Evolutionary conservation across 352 stramenopile genomes (phyloP).

Genomic region (Globisporangium ultimum): DNA sequence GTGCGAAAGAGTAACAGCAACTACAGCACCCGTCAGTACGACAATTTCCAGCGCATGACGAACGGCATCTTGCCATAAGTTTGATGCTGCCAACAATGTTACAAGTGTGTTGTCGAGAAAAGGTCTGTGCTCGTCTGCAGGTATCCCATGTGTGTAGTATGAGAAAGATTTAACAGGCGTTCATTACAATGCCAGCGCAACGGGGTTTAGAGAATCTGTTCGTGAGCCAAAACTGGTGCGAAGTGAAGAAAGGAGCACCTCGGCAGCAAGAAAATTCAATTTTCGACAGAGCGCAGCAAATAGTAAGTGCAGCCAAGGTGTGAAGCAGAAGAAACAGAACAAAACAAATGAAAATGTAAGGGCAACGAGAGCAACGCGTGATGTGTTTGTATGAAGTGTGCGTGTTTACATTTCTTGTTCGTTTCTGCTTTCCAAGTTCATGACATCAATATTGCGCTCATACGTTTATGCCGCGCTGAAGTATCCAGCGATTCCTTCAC

Average conservation of each 20-base stretch:
- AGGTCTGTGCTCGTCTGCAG: background rate
- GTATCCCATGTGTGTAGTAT: background rate
- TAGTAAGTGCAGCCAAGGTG: background rate
- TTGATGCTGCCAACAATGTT: background rate
- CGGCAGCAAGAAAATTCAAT: background rate
- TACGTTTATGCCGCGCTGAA: constrained; percentile 12
- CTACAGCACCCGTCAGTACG: constrained; percentile 92
- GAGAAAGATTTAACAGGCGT: background rate
- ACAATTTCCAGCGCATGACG: constrained; percentile 94
- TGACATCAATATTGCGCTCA: background rate
- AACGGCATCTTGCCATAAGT: constrained; percentile 89
- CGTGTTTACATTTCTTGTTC: too few relatives aligned
- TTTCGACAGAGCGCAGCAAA: background rate
- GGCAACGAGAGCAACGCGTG: background rate
- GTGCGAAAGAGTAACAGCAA: constrained; percentile 92
- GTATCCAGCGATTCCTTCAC: constrained; percentile 30
- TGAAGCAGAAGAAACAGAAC: background rate
- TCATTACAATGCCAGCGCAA: too few relatives aligned
- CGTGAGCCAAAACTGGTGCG: too few relatives aligned
- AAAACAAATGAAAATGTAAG: constrained; percentile 1
- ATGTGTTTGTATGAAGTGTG: constrained; percentile 1
- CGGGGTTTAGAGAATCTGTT: too few relatives aligned
- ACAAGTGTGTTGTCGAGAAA: too few relatives aligned
- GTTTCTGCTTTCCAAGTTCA: background rate
- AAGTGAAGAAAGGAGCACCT: too few relatives aligned